These are phyloP conservation scores for Wickerhamomyces tratensis DNA, from an alignment of 805 yeast genomes.

Conservation along the genomic window DNA sequence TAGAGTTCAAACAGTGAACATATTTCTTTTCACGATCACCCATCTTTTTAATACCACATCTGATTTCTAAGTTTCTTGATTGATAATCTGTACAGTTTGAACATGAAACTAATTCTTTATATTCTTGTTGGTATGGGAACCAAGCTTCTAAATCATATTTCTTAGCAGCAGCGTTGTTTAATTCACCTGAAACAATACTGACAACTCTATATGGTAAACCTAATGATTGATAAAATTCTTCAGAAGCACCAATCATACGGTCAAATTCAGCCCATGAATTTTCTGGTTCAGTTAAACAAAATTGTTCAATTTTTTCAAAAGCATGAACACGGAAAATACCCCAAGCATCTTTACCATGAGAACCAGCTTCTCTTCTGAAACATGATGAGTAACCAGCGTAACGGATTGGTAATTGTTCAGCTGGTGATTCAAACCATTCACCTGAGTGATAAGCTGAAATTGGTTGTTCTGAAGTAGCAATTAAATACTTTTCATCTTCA, in stretches of 20 bases:
- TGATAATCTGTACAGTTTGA: conserved; percentile 99
- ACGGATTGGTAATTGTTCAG: conserved; percentile 91
- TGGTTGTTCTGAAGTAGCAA: conserved; percentile 99
- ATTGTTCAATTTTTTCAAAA: conserved; percentile 97
- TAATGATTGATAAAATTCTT: conserved; percentile 86
- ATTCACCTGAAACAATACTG: conserved; percentile 96
- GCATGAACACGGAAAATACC: conserved; percentile 99
- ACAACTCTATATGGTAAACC: conserved; percentile 95
- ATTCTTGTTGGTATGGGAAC: conserved; percentile 99
- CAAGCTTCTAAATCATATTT: conserved; percentile 98
- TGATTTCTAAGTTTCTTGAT: conserved; percentile 95
- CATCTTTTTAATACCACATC: conserved; percentile 96
- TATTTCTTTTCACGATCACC: conserved; percentile 94
- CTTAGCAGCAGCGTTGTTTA: conserved; percentile 98
- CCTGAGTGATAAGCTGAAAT: conserved; percentile 94
- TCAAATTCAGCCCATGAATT: conserved; percentile 97
- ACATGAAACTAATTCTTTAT: conserved; percentile 96
- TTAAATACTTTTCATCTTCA: conserved; percentile 92
- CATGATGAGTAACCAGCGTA: conserved; percentile 98
- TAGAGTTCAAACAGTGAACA: conserved; percentile 97
- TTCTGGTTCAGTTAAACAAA: conserved; percentile 92
- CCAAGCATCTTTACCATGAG: conserved; percentile 99
- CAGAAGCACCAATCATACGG: conserved; percentile 84
- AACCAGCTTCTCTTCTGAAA: conserved; percentile 99
- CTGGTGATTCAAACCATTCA: conserved; percentile 98